Evolutionary conservation across 768 basidiomycete genomes (phyloP), one percentile per base, ranked within the genome.

Genomic region (Postia placenta): DNA sequence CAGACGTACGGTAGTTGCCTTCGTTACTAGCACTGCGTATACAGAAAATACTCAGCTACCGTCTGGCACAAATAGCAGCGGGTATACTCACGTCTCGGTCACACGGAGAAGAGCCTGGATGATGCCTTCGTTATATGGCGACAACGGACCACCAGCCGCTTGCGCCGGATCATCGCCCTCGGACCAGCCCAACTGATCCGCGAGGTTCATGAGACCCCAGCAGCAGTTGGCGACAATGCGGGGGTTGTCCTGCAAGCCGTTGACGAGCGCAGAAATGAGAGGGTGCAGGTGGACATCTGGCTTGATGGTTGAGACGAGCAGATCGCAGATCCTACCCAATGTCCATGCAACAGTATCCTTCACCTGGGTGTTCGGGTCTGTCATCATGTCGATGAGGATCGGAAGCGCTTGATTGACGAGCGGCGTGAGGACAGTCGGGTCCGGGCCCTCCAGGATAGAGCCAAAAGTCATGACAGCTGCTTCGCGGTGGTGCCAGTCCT

Each of bases 311-410:
- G 77, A 68, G 57, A 94, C 82, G 56, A 97, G 74, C 49, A 91
- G 69, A 60, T 98, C 96, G 62, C 92, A 95, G 55, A 99, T 95
- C 35, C 92, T 76, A 17, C 94, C 94, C 12, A 99, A 76, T 1
- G 96, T 98, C 95, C 95, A 99, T 2, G 96, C 94, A 23, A 91
- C 92, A 1, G 93, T 95, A 65, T 98, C 96, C 68, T 94, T 91
- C 57, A 99, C 95, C 52, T 92, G 87, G 2, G 79, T 40, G 54
- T 93, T 83, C 28, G 74, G 60, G 63, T 98, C 96, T 41, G 72
- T 74, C 91, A 98, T 95, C 93, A 96, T 95, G 57, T 84, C 83
- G 62, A 98, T 92, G 42, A 99, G 77, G 35, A 94, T 83, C 4
- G 92, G 92, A 11, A 99, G 76, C 1, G 96, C 96, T 65, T 97